Base-by-base conservation (phyloP, 192 early-diverging fungal species). In the Coemansia sp. region DNA sequence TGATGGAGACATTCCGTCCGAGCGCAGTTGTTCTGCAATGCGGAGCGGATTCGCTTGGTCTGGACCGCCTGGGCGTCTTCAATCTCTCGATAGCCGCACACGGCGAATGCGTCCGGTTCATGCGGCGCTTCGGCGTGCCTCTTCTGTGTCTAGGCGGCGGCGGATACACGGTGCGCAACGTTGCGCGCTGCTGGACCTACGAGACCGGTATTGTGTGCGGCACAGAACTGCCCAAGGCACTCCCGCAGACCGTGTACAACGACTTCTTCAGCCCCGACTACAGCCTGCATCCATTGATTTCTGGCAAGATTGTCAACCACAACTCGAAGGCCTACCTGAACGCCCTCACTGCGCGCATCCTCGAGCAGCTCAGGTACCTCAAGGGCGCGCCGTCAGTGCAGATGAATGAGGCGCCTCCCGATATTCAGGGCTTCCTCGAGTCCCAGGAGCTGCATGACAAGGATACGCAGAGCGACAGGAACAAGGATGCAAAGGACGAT, bases 81-180 rank as follows among this genome's bases (percentile, higher is more conserved):
- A 98, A 98, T 77, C 73, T 99, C 42, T 96, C 94, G 0, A 94
- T 98, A 59, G 58, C 65, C 82, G 93, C 95, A 4, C 97, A 99
- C 65, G 95, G 94, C 61, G 88, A 92, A 36, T 94, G 95, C 41
- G 91, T 97, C 10, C 85, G 90, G 49, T 99, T 93, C 75, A 93
- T 98, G 74, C 94, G 94, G 49, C 89, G 84, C 39, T 96, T 98
- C 65, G 90, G 94, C 68, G 81, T 99, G 18, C 97, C 97, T 6
- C 86, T 95, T 63, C 66, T 99, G 65, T 87, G 98, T 21, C 84
- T 99, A 22, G 97, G 97, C 48, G 97, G 97, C 7, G 97, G 97
- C 46, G 97, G 97, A 11, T 99, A 99, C 68, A 99, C 96, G 0
- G 94, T 97, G 67, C 86, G 94, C n/a, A 99, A 99, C 69, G 97